A percentile compares a stretch with the other conserved stretches of the same genome.
Evolutionary conservation across 179 eudicot species (phyloP).

Genomic region (Heliamphora pulchella): DNA sequence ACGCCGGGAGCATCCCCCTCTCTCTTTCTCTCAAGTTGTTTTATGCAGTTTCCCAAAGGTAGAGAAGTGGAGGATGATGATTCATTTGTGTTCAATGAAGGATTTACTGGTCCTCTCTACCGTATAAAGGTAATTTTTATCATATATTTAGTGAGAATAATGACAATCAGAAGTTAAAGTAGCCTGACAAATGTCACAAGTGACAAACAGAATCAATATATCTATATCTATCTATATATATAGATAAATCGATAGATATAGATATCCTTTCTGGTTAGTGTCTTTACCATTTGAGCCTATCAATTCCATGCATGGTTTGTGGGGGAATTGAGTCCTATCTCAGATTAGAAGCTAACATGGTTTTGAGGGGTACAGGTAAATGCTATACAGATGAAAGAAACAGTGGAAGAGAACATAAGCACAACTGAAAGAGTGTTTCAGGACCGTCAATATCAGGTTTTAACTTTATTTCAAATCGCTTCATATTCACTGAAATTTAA

Average conservation of each 20-base stretch:
- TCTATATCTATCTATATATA: no score
- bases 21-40: conserved; percentile 2
- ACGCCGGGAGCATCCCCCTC: no score
- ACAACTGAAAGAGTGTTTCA: conserved; percentile 98
- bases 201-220: no score
- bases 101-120: conserved; percentile 79
- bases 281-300: not conserved
- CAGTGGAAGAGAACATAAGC: conserved; percentile 92
- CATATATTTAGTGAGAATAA: not conserved
- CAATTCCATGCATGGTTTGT: not conserved
- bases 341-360: conserved; percentile 11
- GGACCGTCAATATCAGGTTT: conserved; percentile 96
- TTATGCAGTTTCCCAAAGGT: conserved; percentile 81
- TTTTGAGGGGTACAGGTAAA: conserved; percentile 56
- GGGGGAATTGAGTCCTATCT: not conserved
- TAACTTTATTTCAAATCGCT: no score
- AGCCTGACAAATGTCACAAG: not conserved
- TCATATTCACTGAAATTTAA: not conserved
- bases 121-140: conserved; percentile 66
- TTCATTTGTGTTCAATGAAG: conserved; percentile 69
- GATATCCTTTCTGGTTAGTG: not conserved
- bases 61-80: conserved; percentile 89
- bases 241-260: no score
- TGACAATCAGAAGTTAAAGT: not conserved
- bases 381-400: conserved; percentile 98